phyloP scores from a whole-genome alignment of 2,329 filamentous ascomycete genomes.

The Cadophora sp. region DNA sequence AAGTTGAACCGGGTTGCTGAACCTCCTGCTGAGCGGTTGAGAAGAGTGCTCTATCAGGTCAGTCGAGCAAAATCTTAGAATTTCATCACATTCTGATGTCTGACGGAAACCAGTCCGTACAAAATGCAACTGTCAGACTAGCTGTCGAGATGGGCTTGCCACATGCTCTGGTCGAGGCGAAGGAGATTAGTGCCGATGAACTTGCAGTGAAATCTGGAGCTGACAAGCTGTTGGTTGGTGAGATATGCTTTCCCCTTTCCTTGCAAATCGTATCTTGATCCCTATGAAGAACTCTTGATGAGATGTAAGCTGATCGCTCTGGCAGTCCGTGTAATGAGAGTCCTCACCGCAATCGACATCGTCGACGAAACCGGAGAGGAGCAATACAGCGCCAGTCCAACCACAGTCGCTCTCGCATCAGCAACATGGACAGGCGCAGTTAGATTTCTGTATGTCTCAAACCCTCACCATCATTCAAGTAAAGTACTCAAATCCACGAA shows the following conservation, averaged over 20 bases:
- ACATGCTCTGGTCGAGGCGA: constrained; percentile 8
- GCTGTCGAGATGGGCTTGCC: constrained; percentile 28
- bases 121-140: constrained; percentile 24
- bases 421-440: constrained; percentile 19
- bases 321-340: constrained; percentile 28
- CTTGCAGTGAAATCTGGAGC: constrained; percentile 19
- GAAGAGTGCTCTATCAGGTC: constrained; percentile 22
- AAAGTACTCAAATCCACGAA: neutral
- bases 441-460: constrained; percentile 13
- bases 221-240: constrained; percentile 21
- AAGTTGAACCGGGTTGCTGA: constrained; percentile 23
- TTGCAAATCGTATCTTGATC: too few relatives aligned
- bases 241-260: too few relatives aligned
- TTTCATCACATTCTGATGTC: neutral
- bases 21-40: constrained; percentile 22
- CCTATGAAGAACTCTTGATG: too few relatives aligned
- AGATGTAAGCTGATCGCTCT: neutral
- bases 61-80: neutral
- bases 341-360: constrained; percentile 22
- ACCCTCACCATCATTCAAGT: neutral
- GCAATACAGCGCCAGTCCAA: constrained; percentile 22
- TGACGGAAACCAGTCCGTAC: constrained; percentile 9
- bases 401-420: constrained; percentile 24
- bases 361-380: constrained; percentile 27
- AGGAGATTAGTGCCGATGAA: constrained; percentile 24